Evolutionary conservation across 2,329 filamentous ascomycete genomes (phyloP).

Genomic region (Paracoccidioides brasiliensis): DNA sequence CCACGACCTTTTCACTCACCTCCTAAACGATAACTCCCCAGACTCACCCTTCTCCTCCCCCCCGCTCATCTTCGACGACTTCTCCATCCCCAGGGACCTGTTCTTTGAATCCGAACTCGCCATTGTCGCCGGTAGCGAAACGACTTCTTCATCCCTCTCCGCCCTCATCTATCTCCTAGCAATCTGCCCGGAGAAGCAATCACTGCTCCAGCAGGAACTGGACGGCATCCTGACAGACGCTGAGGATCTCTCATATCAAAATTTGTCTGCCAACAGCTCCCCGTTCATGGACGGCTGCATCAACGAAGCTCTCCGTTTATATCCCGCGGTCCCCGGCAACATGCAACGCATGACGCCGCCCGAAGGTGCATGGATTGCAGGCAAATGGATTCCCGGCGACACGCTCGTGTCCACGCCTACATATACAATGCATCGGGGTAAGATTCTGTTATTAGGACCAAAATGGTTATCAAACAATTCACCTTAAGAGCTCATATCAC

Average conservation of each 20-base stretch:
- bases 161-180: constrained; percentile 22
- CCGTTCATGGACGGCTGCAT: constrained; percentile 8
- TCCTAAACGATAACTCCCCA: background rate
- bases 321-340: constrained; percentile 19
- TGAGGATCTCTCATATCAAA: constrained; percentile 7
- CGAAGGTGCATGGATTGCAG: constrained; percentile 18
- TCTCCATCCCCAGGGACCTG: constrained; percentile 1
- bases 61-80: no score
- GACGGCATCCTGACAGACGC: constrained; percentile 16
- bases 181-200: constrained; percentile 16
- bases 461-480: background rate
- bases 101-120: constrained; percentile 4
- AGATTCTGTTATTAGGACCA: background rate
- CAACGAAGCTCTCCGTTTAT: constrained; percentile 22
- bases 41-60: background rate
- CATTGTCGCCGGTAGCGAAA: constrained; percentile 21
- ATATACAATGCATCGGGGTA: constrained; percentile 14
- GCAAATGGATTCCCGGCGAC: constrained; percentile 19
- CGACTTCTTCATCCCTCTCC: constrained; percentile 20
- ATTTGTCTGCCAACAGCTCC: constrained; percentile 1
- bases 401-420: constrained; percentile 13
- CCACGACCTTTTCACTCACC: constrained; percentile 5
- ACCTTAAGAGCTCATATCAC: no score
- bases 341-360: constrained; percentile 24
- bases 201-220: constrained; percentile 19